These are phyloP conservation scores for Bretschneidera sinensis DNA, from an alignment of 345 rosid species.

Conservation along the genomic window DNA sequence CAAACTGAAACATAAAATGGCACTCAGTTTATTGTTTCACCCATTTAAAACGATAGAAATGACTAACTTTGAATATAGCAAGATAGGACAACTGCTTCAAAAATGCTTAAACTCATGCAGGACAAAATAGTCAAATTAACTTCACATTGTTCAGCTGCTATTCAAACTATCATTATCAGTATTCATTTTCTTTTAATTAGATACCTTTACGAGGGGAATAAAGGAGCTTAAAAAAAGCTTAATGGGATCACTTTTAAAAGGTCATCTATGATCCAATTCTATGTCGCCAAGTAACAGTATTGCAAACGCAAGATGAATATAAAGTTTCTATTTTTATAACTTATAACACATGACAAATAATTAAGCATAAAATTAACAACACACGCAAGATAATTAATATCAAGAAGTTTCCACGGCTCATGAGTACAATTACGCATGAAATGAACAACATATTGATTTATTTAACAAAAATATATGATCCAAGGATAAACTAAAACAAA, in stretches of 20 bases:
- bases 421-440: no score
- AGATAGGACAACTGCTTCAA: no score
- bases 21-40: not conserved
- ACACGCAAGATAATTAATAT: no score
- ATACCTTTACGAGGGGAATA: not conserved
- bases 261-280: not conserved
- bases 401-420: no score
- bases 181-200: no score
- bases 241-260: not conserved
- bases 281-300: conserved; percentile 2
- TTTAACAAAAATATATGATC: no score
- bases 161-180: no score
- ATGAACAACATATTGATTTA: no score
- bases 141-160: not conserved
- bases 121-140: not conserved
- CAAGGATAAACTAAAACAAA: not conserved
- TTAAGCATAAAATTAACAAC: no score
- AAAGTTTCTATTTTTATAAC: not conserved
- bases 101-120: not conserved
- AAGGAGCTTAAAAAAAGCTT: not conserved
- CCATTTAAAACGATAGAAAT: no score
- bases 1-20: not conserved
- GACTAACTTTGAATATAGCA: no score
- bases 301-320: conserved; percentile 11
- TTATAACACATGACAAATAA: no score